Base-by-base conservation (phyloP, 805 yeast species). In the Nakazawaea ambrosiae region DNA sequence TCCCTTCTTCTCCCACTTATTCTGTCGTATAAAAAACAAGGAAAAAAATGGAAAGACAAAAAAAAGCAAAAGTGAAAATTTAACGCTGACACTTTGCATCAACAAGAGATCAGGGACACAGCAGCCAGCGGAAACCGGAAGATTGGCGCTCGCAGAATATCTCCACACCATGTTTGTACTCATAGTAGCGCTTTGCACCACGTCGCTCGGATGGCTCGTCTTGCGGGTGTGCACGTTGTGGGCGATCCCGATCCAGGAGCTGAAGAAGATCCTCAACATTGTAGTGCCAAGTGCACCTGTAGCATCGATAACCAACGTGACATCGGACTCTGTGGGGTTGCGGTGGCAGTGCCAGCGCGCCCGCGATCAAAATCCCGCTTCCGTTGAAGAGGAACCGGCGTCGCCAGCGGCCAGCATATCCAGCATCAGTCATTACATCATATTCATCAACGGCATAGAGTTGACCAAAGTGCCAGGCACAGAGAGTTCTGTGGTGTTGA, bases 241-340 rank as follows among this genome's bases (percentile, higher is more conserved):
- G 24, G 49, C 55, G 2, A 46, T 73, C 2, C 79, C 82, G 2
- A 57, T 69, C 19, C 70, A 66, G 11, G 65, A 63, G 34, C 56
- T 73, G 19, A 62, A 74, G 23, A 61, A 60, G 36, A 63, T 63
- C 24, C 54, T 78, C 28, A 65, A 67, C 44, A 64, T 76, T 16
- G 70, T 68, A 20, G 70, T 78, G 24, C 85, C 85, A 4, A 68
- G 65, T 39, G 61, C 72, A 6, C 81, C 81, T 3, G 54, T 58
- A 32, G 59, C 77, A 12, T 74, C 79, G 34, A 65, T 78, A 5
- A 82, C 75, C 47, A 65, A 68, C 45, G 67, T 78, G 33, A 64
- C 71, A 5, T 54, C 59, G 25, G 49, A 57, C 7, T 56, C 70
- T 20, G 68, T 74, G 27, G 65, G 64, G 19, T 41, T 78, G 23